These are phyloP conservation scores for Coemansia sp. DNA, from an alignment of 192 early-diverging fungal genomes.

Conservation along the genomic window DNA sequence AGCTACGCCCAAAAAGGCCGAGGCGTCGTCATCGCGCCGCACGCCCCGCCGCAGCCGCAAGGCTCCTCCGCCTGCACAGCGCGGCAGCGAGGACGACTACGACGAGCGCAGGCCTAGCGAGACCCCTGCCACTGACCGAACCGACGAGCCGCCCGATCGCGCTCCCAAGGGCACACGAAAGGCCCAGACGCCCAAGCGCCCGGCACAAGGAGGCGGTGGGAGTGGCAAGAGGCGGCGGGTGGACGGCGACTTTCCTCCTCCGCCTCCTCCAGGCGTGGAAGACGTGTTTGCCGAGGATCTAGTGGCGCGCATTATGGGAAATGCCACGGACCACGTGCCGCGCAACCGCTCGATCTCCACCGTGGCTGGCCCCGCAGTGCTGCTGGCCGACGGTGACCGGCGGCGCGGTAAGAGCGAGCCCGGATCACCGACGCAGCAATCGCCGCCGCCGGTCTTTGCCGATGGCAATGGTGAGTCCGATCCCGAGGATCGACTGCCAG, in stretches of 20 bases:
- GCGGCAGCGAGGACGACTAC: neutral
- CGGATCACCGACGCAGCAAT: slow-evolving; percentile 28
- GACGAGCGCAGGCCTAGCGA: neutral
- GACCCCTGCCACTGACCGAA: neutral
- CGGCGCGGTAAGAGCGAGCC: slow-evolving; percentile 38
- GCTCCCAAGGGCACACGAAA: slow-evolving; percentile 8
- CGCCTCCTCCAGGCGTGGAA: neutral
- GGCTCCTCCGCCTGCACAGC: neutral
- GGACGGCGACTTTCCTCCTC: neutral
- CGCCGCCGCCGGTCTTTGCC: slow-evolving; percentile 12
- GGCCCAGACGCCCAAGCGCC: slow-evolving; percentile 17
- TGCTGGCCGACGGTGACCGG: neutral
- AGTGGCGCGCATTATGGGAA: slow-evolving; percentile 29
- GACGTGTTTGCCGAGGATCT: slow-evolving; percentile 21
- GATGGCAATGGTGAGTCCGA: too few relatives aligned
- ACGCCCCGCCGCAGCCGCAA: neutral
- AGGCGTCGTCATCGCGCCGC: neutral
- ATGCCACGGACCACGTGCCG: slow-evolving; percentile 3
- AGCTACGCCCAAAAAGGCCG: slow-evolving; percentile 6
- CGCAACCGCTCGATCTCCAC: slow-evolving; percentile 34
- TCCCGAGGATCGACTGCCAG: neutral
- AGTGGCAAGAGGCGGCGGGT: neutral
- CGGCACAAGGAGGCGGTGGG: neutral
- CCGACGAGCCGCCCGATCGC: neutral
- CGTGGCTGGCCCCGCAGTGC: neutral